Evolutionary conservation across 192 early-diverging fungal species (phyloP).

Genomic region (Chytriomyces sp.): DNA sequence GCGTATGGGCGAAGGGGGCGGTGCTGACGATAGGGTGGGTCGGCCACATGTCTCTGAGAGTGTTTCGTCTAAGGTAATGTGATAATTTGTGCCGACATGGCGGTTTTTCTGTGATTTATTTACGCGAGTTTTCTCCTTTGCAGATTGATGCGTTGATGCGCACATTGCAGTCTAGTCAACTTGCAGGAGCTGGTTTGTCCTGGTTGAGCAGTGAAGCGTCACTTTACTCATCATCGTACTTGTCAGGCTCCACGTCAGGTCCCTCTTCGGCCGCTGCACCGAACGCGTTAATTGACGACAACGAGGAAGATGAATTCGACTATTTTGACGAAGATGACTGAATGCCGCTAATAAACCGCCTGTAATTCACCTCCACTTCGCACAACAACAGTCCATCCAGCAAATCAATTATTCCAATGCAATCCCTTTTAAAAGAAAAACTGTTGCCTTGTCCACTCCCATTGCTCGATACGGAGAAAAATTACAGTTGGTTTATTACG

Average conservation of each 20-base stretch:
- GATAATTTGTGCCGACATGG: background rate
- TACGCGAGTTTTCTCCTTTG: background rate
- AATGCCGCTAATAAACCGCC: no score
- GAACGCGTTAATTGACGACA: background rate
- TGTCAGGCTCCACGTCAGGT: background rate
- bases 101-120: no score
- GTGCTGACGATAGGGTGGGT: background rate
- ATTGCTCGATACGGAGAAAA: background rate
- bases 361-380: no score
- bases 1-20: no score
- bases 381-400: background rate
- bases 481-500: background rate
- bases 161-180: conserved; percentile 5
- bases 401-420: background rate
- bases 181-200: background rate
- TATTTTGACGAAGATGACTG: conserved; percentile 22
- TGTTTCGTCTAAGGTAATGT: background rate
- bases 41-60: background rate
- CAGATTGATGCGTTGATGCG: conserved; percentile 26
- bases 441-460: background rate
- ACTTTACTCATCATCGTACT: background rate
- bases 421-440: background rate
- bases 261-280: no score
- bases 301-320: conserved; percentile 27
- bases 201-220: background rate